A percentile compares a stretch with the other conserved stretches of the same genome.
These are phyloP conservation scores for Buxus sempervirens DNA, from an alignment of 164 flowering plant genomes.

Conservation along the genomic window DNA sequence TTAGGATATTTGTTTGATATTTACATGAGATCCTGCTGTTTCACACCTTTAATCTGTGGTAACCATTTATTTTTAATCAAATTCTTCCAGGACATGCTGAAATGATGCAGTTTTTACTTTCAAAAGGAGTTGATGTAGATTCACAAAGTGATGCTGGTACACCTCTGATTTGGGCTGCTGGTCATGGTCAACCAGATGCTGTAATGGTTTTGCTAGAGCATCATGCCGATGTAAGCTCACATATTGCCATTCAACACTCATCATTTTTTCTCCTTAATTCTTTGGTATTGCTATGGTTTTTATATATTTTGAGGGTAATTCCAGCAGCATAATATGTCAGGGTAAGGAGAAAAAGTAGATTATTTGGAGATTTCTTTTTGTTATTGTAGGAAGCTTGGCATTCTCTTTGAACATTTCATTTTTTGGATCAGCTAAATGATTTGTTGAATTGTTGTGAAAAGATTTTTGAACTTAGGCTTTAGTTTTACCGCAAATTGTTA, in stretches of 20 bases:
- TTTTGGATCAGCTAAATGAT: not conserved
- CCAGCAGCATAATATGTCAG: not conserved
- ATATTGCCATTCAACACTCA: not conserved
- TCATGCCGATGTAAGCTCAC: slow-evolving; percentile 62
- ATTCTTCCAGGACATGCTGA: slow-evolving; percentile 64
- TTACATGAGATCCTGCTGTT: no score
- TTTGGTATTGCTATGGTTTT: not conserved
- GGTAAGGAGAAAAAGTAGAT: not conserved
- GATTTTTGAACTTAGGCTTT: not conserved
- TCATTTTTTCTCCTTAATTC: not conserved
- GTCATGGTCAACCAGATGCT: slow-evolving; percentile 75
- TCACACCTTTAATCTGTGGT: not conserved
- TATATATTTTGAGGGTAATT: not conserved
- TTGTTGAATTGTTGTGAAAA: not conserved
- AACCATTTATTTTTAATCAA: not conserved
- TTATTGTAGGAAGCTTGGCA: not conserved
- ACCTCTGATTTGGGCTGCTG: slow-evolving; percentile 93
- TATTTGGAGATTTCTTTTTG: not conserved
- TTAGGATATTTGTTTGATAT: no score
- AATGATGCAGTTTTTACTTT: slow-evolving; percentile 52
- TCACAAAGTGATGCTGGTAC: slow-evolving; percentile 91
- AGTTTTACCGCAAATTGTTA: not conserved
- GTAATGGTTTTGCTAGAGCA: slow-evolving; percentile 70
- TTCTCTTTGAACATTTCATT: not conserved
- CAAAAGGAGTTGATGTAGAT: slow-evolving; percentile 62